phyloP scores from a whole-genome alignment of 208 protist genomes.

The Trypanosoma cruzi region DNA sequence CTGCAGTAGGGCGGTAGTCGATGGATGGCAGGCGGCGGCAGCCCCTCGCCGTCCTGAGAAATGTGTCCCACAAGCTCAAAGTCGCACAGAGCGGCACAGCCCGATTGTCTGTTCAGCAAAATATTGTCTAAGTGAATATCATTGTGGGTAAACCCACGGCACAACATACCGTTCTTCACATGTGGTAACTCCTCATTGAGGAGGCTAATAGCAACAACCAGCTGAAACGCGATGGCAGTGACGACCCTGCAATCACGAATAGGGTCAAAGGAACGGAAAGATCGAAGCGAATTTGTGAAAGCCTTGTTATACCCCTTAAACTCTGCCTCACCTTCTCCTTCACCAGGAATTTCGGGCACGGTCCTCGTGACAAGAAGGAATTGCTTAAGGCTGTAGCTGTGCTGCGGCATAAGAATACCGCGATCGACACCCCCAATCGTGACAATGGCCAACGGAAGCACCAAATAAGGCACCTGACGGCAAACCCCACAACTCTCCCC shows the following conservation, averaged over 20 bases:
- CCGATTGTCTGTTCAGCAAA: constrained; percentile 39
- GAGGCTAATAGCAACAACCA: constrained; percentile 53
- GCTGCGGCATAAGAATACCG: constrained; percentile 75
- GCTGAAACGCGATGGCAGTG: constrained; percentile 59
- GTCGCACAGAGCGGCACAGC: constrained; percentile 74
- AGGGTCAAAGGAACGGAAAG: constrained; percentile 33
- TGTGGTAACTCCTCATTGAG: constrained; percentile 68
- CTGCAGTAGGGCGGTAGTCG: constrained; percentile 63
- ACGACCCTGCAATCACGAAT: constrained; percentile 47
- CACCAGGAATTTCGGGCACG: background rate
- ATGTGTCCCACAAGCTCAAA: constrained; percentile 79
- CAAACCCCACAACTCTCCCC: constrained; percentile 14
- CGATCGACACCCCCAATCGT: constrained; percentile 31
- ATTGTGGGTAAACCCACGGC: constrained; percentile 75
- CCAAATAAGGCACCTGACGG: constrained; percentile 43
- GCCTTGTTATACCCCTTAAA: background rate
- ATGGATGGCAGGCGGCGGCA: background rate
- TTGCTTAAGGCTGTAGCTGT: constrained; percentile 69
- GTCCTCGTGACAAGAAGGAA: constrained; percentile 34
- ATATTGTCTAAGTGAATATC: constrained; percentile 87
- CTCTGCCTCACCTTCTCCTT: background rate
- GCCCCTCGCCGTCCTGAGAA: constrained; percentile 9
- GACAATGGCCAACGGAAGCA: constrained; percentile 66
- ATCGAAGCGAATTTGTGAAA: constrained; percentile 22
- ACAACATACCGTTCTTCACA: constrained; percentile 19